Evolutionary conservation across 169 alveolate genomes (phyloP).

Genomic region (Cryptosporidium sp.): DNA sequence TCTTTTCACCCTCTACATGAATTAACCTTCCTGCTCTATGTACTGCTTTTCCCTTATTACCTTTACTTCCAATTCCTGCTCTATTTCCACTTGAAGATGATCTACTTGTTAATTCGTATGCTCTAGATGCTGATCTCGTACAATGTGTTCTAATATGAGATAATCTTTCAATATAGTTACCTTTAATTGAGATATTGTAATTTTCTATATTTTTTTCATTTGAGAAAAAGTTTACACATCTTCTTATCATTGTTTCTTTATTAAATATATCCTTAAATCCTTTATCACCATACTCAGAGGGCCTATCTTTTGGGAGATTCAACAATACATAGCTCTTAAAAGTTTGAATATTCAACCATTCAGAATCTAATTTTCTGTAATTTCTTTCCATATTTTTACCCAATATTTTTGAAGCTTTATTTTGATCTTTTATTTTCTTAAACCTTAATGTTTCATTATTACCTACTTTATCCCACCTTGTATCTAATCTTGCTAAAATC

Average conservation of each 20-base stretch:
- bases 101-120: not conserved
- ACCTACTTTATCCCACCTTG: constrained; percentile 40
- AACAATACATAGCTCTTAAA: constrained; percentile 20
- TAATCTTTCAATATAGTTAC: constrained; percentile 46
- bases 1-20: constrained; percentile 36
- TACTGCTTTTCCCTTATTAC: constrained; percentile 28
- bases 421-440: not conserved
- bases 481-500: constrained; percentile 37
- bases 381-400: constrained; percentile 15
- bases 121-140: constrained; percentile 31
- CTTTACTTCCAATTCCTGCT: not conserved
- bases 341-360: constrained; percentile 17
- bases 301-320: constrained; percentile 35
- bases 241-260: constrained; percentile 60
- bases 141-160: constrained; percentile 45
- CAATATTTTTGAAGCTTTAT: not conserved
- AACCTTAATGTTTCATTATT: not conserved
- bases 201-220: not conserved
- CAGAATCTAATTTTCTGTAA: constrained; percentile 15
- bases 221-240: constrained; percentile 48
- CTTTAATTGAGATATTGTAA: constrained; percentile 44
- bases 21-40: constrained; percentile 55
- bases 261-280: constrained; percentile 49
- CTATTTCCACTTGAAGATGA: not conserved
- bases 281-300: constrained; percentile 33